phyloP scores from a whole-genome alignment of 805 yeast genomes.

The Teunomyces kruisii region DNA sequence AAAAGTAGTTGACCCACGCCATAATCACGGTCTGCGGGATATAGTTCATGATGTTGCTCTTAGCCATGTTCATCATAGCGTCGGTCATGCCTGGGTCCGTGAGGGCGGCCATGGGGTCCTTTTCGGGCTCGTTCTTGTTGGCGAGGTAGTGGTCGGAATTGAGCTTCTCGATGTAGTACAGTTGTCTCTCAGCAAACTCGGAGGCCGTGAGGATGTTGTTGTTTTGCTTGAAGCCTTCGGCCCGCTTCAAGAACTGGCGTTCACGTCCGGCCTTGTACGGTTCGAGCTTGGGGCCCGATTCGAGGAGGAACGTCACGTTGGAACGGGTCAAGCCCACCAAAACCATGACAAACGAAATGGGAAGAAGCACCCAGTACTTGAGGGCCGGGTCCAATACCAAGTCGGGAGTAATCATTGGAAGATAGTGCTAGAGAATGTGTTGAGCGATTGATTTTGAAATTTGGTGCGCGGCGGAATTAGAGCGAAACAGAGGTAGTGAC shows the following conservation, averaged over 20 bases:
- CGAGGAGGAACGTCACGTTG: conserved; percentile 59
- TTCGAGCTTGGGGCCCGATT: conserved; percentile 56
- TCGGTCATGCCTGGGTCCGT: conserved; percentile 72
- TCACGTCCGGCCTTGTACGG: conserved; percentile 52
- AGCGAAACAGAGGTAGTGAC: not conserved
- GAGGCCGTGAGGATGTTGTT: conserved; percentile 47
- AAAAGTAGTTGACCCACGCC: conserved; percentile 95
- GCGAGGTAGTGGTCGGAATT: conserved; percentile 57
- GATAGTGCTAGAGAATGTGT: not conserved
- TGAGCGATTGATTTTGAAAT: not conserved
- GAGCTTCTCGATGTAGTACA: conserved; percentile 47
- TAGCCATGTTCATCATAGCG: conserved; percentile 71
- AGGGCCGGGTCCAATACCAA: conserved; percentile 72
- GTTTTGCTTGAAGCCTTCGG: conserved; percentile 57
- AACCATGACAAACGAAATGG: conserved; percentile 88
- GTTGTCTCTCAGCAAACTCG: conserved; percentile 56
- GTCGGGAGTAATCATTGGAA: conserved; percentile 16
- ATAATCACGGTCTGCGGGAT: conserved; percentile 91
- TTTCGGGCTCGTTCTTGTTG: conserved; percentile 38
- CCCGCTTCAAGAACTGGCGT: conserved; percentile 60
- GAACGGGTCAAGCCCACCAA: conserved; percentile 79
- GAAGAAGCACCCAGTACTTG: conserved; percentile 86
- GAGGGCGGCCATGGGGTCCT: conserved; percentile 51
- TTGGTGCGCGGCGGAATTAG: too few species aligned
- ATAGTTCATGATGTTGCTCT: conserved; percentile 77